Base-by-base conservation (phyloP, 2,329 filamentous ascomycete genomes). In the Samsoniella hepiali region DNA sequence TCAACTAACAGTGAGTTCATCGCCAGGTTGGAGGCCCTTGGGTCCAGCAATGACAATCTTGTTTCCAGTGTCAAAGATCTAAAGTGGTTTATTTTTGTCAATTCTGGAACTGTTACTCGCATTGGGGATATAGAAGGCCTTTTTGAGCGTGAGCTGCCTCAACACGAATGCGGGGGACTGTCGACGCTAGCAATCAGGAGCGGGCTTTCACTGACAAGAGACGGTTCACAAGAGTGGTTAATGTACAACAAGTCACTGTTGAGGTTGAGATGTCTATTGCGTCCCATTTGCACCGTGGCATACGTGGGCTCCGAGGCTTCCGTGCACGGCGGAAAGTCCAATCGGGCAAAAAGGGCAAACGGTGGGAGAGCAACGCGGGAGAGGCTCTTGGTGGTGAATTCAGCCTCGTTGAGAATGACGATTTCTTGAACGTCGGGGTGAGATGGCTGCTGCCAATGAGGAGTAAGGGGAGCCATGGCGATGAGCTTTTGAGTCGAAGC, bases 231-330 rank as follows among this genome's bases (percentile, higher is more conserved):
- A 5, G 84, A 87, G 75, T 89, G 87, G 73, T 89, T 89, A 68
- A 88, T 85, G 74, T 88, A 89, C 53, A 89, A 73, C 70, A 89
- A 72, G 70, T 89, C 86, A 69, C 83, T 87, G 76, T 89, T 89
- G 50, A 89, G 77, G 69, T 84, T 82, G 68, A 89, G 74, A 72
- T 89, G 87, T 63, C 76, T 76, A 67, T 83, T 73, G 61, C 76
- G 76, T 65, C 80, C 83, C 65, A 82, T 82, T 75, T 89, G 87
- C 32, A 89, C 85, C 2, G 86, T 88, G 36, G 86, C 84, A 69
- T 89, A 89, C 11, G 84, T 88, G 3, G 85, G 79, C 65, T 81
- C 78, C 3, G 78, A 73, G 58, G 82, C 82, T n/a, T 77, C 71
- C 22, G 82, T 84, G 70, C 85, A 86, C 3, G 87, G 83, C 44